phyloP scores from a whole-genome alignment of 768 basidiomycete genomes.

The Leccinum subgranulosum region DNA sequence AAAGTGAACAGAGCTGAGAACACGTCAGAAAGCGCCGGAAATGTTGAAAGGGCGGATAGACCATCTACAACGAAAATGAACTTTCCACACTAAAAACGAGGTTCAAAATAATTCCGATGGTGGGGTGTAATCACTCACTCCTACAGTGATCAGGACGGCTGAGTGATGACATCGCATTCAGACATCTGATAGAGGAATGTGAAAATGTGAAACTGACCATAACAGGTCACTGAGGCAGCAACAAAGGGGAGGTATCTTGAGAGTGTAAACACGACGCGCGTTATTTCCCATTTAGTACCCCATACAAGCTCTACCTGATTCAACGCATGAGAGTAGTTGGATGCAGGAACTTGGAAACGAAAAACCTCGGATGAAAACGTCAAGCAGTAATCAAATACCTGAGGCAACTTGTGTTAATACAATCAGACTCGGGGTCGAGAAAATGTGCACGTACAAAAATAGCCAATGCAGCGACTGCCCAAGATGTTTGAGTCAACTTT shows the following conservation, averaged over 20 bases:
- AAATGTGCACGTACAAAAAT: constrained; percentile 10
- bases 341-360: not conserved
- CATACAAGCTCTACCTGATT: constrained; percentile 19
- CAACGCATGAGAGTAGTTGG: not conserved
- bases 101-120: not conserved
- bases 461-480: constrained; percentile 20
- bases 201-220: constrained; percentile 9
- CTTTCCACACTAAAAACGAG: constrained; percentile 15
- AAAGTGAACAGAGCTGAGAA: constrained; percentile 12
- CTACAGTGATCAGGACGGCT: constrained; percentile 6
- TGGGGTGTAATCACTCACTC: constrained; percentile 3
- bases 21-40: not conserved
- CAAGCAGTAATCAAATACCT: constrained; percentile 23
- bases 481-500: not conserved
- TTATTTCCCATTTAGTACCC: constrained; percentile 19
- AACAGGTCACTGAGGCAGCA: constrained; percentile 15
- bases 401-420: not conserved
- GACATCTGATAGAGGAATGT: not conserved
- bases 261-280: constrained; percentile 24
- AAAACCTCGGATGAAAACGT: constrained; percentile 22
- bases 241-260: constrained; percentile 28
- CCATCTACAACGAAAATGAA: constrained; percentile 20
- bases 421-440: not conserved
- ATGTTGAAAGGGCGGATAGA: not conserved
- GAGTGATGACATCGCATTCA: not conserved